Evolutionary conservation across 805 yeast species (phyloP).

Genomic region (Ogataea kodamae): DNA sequence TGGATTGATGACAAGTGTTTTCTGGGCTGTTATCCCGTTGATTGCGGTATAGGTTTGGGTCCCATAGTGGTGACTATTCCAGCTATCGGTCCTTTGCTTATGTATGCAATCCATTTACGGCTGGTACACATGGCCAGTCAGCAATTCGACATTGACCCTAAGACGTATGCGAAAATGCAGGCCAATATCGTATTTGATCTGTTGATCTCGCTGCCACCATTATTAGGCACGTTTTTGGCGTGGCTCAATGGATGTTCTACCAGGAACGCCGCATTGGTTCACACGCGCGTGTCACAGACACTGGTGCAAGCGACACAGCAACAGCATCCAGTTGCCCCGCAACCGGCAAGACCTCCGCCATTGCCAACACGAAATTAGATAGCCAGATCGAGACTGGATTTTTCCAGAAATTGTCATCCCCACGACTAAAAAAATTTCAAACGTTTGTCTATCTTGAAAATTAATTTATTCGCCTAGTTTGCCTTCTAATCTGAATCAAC

Average conservation of each 20-base stretch:
- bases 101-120: conserved; percentile 76
- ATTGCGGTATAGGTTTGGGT: conserved; percentile 74
- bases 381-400: too few relatives aligned
- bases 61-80: conserved; percentile 70
- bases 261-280: conserved; percentile 80
- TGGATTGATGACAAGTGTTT: conserved; percentile 87
- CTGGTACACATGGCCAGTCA: conserved; percentile 59
- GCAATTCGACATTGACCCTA: conserved; percentile 53
- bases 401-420: conserved; percentile 15
- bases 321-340: not conserved
- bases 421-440: conserved; percentile 17
- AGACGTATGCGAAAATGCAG: conserved; percentile 63
- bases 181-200: conserved; percentile 75
- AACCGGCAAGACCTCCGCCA: not conserved
- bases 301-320: conserved; percentile 3
- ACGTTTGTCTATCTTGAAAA: conserved; percentile 4
- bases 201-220: conserved; percentile 71
- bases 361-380: not conserved
- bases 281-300: conserved; percentile 35
- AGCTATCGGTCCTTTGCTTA: conserved; percentile 75
- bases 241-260: conserved; percentile 88
- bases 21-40: conserved; percentile 72
- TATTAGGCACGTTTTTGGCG: conserved; percentile 70
- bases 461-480: not conserved
- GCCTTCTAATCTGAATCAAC: conserved; percentile 1